Evolutionary conservation across 176 grass and related monocot species (phyloP).

Genomic region (Microstegium vimineum): DNA sequence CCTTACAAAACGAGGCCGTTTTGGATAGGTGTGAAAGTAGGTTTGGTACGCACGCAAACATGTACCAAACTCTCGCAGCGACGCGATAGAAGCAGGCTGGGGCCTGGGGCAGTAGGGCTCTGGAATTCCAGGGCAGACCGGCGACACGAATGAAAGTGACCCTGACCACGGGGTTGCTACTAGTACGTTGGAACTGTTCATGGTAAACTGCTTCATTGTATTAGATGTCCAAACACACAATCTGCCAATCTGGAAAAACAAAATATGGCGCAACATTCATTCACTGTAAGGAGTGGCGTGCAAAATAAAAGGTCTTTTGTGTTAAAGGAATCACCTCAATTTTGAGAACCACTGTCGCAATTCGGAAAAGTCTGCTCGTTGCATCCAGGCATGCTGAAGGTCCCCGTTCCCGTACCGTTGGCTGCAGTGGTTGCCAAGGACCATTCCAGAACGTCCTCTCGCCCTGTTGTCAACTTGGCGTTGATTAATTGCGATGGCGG

Average conservation of each 20-base stretch:
- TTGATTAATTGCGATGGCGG: conserved; percentile 18
- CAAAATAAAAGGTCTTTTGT: background rate
- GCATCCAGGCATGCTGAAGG: background rate
- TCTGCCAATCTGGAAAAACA: too few species aligned
- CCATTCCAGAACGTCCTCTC: background rate
- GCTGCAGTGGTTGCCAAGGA: background rate
- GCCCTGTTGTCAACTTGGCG: conserved; percentile 1
- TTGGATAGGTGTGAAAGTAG: conserved; percentile 1
- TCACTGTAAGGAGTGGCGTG: too few species aligned
- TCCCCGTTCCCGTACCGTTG: background rate
- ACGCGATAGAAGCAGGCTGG: background rate
- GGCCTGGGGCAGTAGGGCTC: background rate
- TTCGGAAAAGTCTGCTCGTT: background rate
- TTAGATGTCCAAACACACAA: background rate
- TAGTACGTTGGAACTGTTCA: background rate
- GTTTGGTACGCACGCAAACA: conserved; percentile 21
- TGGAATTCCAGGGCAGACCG: background rate
- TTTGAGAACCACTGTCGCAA: background rate
- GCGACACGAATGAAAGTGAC: background rate
- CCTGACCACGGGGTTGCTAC: background rate
- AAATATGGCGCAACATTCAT: background rate
- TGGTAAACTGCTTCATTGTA: background rate
- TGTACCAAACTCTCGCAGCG: conserved; percentile 11
- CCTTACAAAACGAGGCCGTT: background rate
- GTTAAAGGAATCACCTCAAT: background rate